Conservation (phyloP, 768 basidiomycete genomes). For the Pleurotus djamor region DNA sequence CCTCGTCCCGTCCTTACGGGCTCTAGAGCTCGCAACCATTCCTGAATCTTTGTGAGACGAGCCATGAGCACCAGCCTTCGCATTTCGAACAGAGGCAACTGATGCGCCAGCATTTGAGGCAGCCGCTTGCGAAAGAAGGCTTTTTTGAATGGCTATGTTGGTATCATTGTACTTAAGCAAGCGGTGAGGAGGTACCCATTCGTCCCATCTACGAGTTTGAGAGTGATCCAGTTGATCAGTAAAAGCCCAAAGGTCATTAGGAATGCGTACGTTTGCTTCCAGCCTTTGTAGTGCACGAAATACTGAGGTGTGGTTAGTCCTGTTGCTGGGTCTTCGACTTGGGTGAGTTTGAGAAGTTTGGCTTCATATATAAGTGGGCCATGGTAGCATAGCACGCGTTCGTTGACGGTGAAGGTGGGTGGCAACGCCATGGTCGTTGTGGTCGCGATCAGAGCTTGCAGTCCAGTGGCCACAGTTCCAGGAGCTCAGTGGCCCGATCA, state of each 20-base stretch:
- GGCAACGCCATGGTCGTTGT: not conserved
- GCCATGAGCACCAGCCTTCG: conserved; percentile 16
- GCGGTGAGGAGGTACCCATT: conserved; percentile 86
- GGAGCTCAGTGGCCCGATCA: not conserved
- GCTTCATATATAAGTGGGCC: conserved; percentile 96
- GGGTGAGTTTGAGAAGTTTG: conserved; percentile 73
- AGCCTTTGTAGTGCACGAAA: conserved; percentile 98
- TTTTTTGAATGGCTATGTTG: conserved; percentile 77
- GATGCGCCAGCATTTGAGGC: conserved; percentile 18
- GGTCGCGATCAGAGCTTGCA: not conserved
- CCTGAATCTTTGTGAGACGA: conserved; percentile 19
- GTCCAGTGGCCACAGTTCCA: not conserved
- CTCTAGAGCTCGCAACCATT: conserved; percentile 19
- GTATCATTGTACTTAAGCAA: conserved; percentile 84
- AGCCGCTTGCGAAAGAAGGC: conserved; percentile 38
- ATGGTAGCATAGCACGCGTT: conserved; percentile 91
- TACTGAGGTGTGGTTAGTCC: conserved; percentile 68
- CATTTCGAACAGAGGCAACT: conserved; percentile 15
- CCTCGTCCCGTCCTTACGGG: conserved; percentile 59
- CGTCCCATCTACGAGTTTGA: conserved; percentile 77
- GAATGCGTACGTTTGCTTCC: conserved; percentile 88
- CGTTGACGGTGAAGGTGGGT: conserved; percentile 51
- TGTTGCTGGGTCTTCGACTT: conserved; percentile 47
- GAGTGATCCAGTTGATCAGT: not conserved
- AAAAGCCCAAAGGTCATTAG: not conserved